Evolutionary conservation across 1,139 yeast species (phyloP), one percentile per base, ranked within the genome.

Genomic region (Diutina rugosa): DNA sequence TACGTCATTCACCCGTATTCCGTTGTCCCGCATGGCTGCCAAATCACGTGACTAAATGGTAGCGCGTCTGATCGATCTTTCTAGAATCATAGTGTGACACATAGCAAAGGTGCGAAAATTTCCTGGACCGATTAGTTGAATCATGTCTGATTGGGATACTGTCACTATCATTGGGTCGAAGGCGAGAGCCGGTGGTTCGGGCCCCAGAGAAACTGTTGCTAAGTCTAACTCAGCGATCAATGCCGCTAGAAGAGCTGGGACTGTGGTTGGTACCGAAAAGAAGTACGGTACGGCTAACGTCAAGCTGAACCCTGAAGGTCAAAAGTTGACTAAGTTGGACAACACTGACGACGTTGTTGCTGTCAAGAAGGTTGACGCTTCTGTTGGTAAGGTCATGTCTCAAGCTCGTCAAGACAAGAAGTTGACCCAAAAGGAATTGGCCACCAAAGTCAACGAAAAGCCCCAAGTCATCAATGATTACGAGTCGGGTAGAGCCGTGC

Each of bases 401-500:
- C 78, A 85, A 69, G 97, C 88, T 51, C 86, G 99, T 75, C 87
- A 84, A 67, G 97, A 89, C 61, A 90, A 90, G 80, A 82, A 82
- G 65, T 69, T 90, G 67, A 87, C 97, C 10, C 99, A 93, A 73
- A 93, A 93, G 79, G 99, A 93, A 64, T 80, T 93, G 66, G 99
- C 99, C 64, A 90, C 97, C 60, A 87, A 85, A 71, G 82, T 93
- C 68, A 91, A 90, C 70, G 99, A 93, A 75, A 93, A 93, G 77
- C 97, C 98, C 59, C 90, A 87, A 63, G 89, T 93, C 59, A 85
- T 93, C 67, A 91, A 90, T 73, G 99, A 93, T 69, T 93, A 93
- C 73, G 99, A 93, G 76, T 90, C 96, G 57, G 98, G 97, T 58
- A 84, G 96, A 70, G 99, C 97, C 56, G 84, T 88, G 62, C 99